Base-by-base conservation (phyloP, 2,329 filamentous ascomycete species). In the Neoascochyta sp. region DNA sequence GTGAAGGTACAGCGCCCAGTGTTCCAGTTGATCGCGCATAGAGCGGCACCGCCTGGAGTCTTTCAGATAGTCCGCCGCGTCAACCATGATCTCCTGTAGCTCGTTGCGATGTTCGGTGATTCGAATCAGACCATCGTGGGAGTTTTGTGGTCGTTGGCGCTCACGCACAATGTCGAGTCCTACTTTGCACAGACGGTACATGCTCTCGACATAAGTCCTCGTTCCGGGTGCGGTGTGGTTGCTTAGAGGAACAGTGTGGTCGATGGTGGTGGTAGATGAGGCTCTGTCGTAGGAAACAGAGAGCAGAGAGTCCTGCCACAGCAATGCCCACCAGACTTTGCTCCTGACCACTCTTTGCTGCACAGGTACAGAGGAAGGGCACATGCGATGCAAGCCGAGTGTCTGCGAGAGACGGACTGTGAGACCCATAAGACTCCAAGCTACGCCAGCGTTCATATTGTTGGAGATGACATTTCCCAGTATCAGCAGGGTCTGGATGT, bases 251-350 rank as follows among this genome's bases (percentile, higher is more conserved):
- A 61, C 54, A 10, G 66, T 62, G 42, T 64, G 59, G 50, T 75
- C 67, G 15, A 71, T 64, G 7, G 74, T 73, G 24, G 75, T 71
- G 5, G 74, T 73, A n/a, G 73, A 74, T 9, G 72, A 74, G 2
- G 74, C 75, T 20, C 77, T 63, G 45, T 81, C 77, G 46, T 80
- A 81, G 3, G 76, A 80, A 17, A 81, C 71, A 7, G 76, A 80
- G 14, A 81, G 69, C 25, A 80, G 65, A 33, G 74, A 78, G 45
- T 81, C 77, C 50, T 80, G 77, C 77, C 77, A 81, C 17, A 79
- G 68, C 42, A 80, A 68, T 2, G 75, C 75, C 77, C 77, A 81
- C 65, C 65, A 68, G 7, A 65, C 57, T 36, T 66, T 68, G 34
- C 57, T 64, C 15, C 64, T 49, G 8, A 49, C 41, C 6, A 62